Evolutionary conservation across 2,329 filamentous ascomycete genomes (phyloP), one percentile per base, ranked within the genome.

Genomic region (Exophiala sp.): DNA sequence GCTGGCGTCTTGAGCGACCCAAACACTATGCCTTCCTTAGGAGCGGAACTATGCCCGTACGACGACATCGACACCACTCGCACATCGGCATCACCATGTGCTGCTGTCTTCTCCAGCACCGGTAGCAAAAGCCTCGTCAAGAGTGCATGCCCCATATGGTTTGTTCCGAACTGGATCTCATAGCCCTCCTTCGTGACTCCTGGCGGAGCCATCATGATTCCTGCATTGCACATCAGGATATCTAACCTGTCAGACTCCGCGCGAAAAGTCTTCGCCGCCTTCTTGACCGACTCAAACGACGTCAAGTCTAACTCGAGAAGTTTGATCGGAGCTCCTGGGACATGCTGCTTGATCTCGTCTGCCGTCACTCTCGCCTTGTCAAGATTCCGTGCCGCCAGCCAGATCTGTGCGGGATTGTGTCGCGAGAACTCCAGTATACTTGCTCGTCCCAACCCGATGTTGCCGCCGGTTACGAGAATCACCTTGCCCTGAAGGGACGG

Each of bases 351-450:
- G 11, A 69, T 65, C 7, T 57, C 57, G 18, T 67, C 57, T 24
- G 12, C 67, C 68, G 54, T 55, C 35, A 64, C 59, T 42, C 67
- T 66, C 14, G 29, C 39, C n/a, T 20, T 41, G 9, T 41, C 39
- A 16, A 41, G 14, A 16, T 69, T 77, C 43, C 80, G 75, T 2
- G 78, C 79, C 9, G 74, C 78, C 54, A 84, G 74, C 67, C 78
- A 83, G 54, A 84, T 77, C 50, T 79, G 74, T 1, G 69, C 68
- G 1, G 81, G 79, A 5, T 69, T 64, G 62, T 82, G 80, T 50
- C 69, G 71, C n/a, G 75, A 75, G 40, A 81, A 70, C 48, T 76
- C 71, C 34, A 72, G 62, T 40, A 79, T 65, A 6, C 75, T 74
- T 59, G 77, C 72, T 64, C 71, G 72, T 33, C 76, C 76, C 21